Evolutionary conservation across 352 stramenopile genomes (phyloP).

Genomic region (Phytophthora syringae): DNA sequence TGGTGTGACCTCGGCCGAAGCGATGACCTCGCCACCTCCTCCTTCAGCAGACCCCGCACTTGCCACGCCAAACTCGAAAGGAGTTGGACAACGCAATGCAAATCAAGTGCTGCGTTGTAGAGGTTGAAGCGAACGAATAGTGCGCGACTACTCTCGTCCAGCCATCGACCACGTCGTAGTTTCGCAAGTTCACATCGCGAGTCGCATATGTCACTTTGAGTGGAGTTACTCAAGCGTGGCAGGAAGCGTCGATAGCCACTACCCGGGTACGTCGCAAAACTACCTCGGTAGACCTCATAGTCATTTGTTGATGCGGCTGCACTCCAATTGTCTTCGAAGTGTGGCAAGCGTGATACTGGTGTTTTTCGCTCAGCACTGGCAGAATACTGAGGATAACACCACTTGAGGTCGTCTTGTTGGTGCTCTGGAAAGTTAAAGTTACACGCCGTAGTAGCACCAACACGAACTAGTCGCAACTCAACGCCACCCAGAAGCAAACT

Average conservation of each 20-base stretch:
- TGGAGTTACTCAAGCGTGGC: conserved; percentile 12
- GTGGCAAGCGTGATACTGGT: conserved; percentile 12
- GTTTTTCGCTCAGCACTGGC: conserved; percentile 27
- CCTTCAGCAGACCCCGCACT: conserved; percentile 25
- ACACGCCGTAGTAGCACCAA: conserved; percentile 36
- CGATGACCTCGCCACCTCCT: conserved; percentile 36
- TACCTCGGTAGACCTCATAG: conserved; percentile 34
- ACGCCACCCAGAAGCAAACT: conserved; percentile 70
- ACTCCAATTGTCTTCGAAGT: conserved; percentile 43
- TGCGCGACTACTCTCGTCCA: conserved; percentile 54
- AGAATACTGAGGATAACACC: conserved; percentile 54
- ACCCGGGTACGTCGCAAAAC: conserved; percentile 44
- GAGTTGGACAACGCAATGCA: conserved; percentile 55
- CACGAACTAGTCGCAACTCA: conserved; percentile 58
- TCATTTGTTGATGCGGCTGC: conserved; percentile 6
- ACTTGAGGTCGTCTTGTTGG: conserved; percentile 9
- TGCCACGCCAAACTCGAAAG: conserved; percentile 62
- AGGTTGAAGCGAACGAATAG: conserved; percentile 73
- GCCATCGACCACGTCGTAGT: conserved; percentile 50
- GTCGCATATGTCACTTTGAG: conserved; percentile 25
- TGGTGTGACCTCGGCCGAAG: conserved; percentile 38
- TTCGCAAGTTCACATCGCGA: conserved; percentile 45
- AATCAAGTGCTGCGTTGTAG: conserved; percentile 60
- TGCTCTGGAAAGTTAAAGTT: conserved; percentile 4
- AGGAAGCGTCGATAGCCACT: conserved; percentile 39